Conservation (phyloP, 2,329 filamentous ascomycete species). For the Xylaria sp. region DNA sequence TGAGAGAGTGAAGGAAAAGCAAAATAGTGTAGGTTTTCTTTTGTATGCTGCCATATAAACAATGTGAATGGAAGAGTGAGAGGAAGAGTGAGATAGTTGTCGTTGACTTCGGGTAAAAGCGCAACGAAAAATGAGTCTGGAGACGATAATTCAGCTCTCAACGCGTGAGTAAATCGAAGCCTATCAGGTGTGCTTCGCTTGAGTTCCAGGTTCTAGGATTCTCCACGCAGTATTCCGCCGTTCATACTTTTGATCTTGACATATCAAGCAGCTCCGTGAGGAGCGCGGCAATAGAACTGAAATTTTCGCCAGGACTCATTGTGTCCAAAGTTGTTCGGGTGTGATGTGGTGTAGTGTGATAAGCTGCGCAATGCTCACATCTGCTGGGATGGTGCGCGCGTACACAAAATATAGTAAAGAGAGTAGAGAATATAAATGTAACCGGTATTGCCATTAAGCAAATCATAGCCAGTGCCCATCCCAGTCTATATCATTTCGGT, state of each 20-base stretch:
- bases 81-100: constrained; percentile 30
- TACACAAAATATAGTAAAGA: constrained; percentile 35
- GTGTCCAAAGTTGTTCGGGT: neutral
- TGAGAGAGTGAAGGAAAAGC: constrained; percentile 28
- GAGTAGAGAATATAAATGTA: constrained; percentile 23
- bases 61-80: constrained; percentile 39
- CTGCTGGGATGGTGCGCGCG: constrained; percentile 12
- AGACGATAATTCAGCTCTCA: neutral
- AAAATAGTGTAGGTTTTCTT: constrained; percentile 14
- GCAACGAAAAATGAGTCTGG: neutral
- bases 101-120: neutral
- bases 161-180: neutral
- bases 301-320: neutral
- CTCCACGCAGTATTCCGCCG: neutral
- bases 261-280: neutral
- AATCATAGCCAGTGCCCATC: constrained; percentile 34
- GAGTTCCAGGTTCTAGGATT: neutral
- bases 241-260: constrained; percentile 3
- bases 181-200: constrained; percentile 1
- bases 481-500: constrained; percentile 48
- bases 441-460: constrained; percentile 33
- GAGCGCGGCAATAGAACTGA: constrained; percentile 5
- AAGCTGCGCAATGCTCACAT: constrained; percentile 10
- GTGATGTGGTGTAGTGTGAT: constrained; percentile 1
- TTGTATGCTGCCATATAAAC: constrained; percentile 43